Conservation (phyloP, 2,329 filamentous ascomycete genomes). For the Cercospora zeina region DNA sequence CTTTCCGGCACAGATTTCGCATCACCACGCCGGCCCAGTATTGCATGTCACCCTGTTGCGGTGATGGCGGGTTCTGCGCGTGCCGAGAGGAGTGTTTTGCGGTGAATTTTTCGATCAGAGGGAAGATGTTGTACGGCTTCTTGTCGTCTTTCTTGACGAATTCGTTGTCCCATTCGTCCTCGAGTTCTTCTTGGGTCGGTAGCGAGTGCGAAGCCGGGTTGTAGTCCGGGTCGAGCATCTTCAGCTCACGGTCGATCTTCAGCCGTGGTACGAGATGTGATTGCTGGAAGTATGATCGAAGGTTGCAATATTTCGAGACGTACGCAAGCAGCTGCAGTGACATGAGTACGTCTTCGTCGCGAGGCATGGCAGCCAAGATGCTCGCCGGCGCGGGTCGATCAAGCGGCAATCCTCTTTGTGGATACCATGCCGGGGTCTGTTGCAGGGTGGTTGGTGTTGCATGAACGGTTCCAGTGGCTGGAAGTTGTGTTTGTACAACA, state of each 20-base stretch:
- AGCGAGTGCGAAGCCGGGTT: conserved; percentile 45
- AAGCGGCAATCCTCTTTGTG: conserved; percentile 31
- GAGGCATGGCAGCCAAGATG: conserved; percentile 85
- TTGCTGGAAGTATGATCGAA: conserved; percentile 91
- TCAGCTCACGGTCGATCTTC: conserved; percentile 82
- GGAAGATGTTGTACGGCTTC: conserved; percentile 75
- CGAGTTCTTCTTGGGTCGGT: conserved; percentile 53
- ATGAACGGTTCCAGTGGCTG: conserved; percentile 64
- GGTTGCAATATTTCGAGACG: conserved; percentile 97
- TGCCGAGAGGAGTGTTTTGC: conserved; percentile 71
- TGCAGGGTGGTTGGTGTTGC: conserved; percentile 73
- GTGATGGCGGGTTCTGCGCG: conserved; percentile 61
- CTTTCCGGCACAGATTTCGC: conserved; percentile 97
- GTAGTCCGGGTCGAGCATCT: conserved; percentile 70
- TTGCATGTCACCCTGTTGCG: conserved; percentile 69
- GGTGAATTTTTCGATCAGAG: conserved; percentile 96
- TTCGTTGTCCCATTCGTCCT: conserved; percentile 89
- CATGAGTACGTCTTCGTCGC: conserved; percentile 97
- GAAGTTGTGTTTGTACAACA: conserved; percentile 35
- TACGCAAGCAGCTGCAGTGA: conserved; percentile 94
- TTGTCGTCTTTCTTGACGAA: conserved; percentile 53
- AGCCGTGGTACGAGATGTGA: conserved; percentile 91
- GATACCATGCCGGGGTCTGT: conserved; percentile 52
- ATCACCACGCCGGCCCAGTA: conserved; percentile 99
- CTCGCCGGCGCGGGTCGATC: conserved; percentile 52